Evolutionary conservation across 257 asterid genomes (phyloP), one percentile per base, ranked within the genome.

Genomic region (Ophiorrhiza pumila): DNA sequence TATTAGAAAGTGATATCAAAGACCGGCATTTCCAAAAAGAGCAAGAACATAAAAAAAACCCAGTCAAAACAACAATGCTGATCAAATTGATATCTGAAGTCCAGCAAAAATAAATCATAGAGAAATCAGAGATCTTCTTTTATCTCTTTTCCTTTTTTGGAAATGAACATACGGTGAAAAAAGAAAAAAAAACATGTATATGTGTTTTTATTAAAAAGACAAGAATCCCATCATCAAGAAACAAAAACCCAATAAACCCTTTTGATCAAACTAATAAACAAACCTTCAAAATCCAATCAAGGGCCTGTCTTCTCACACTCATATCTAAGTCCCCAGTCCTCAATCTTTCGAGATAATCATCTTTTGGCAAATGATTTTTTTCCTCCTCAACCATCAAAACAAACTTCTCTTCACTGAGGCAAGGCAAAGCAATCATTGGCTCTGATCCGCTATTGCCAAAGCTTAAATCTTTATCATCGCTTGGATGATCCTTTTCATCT

Each of bases 251-350:
- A n/a, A 50, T 46, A 49, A 63, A 59, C 7, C 39, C 45, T 42
- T 42, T 31, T 18, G 66, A 64, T 50, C 57, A 71, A 22, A 68
- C 18, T 49, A 77, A 60, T 65, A 34, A 52, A 78, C 77, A 70
- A 32, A 92, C 98, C 96, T 90, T 90, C 77, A 81, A 67, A 85
- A 89, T 89, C 98, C 98, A 93, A 78, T 89, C 91, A 83, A 90
- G 73, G 59, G 96, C 89, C 63, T 81, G 86, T 53, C 76, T 84
- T 82, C 98, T 89, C 61, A 79, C 68, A 52, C 83, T 80, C 83
- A 81, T 56, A 82, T 90, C 95, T 80, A 89, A 74, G 66, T 85
- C 90, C n/a, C 97, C 97, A 75, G 47, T 73, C 80, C 87, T 93
- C 82, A 93, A 72, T 78, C 96, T 90, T 66, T 55, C 50, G 34